Evolutionary conservation across 2,329 filamentous ascomycete genomes (phyloP).

Genomic region (Phialophora tarda): DNA sequence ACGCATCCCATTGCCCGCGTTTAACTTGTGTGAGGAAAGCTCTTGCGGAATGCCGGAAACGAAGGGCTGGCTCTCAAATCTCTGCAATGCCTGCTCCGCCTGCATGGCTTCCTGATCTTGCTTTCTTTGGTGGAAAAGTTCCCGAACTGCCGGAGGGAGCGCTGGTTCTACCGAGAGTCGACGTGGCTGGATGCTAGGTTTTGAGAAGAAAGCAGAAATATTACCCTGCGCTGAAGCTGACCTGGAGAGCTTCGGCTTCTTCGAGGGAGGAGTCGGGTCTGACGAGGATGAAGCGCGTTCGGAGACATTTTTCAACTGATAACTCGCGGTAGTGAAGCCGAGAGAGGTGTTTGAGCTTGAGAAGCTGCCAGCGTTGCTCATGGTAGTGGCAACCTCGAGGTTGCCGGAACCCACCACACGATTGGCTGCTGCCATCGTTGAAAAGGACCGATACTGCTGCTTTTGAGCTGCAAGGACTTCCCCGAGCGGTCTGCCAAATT

Average conservation of each 20-base stretch:
- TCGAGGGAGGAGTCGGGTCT: conserved; percentile 43
- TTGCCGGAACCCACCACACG: background rate
- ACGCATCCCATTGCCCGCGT: conserved; percentile 19
- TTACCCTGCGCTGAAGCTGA: conserved; percentile 56
- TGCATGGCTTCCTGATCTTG: background rate
- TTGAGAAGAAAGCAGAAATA: conserved; percentile 57
- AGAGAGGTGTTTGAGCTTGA: conserved; percentile 46
- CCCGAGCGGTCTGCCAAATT: conserved; percentile 28
- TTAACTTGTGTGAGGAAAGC: conserved; percentile 30
- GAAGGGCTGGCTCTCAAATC: background rate
- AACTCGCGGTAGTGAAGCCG: conserved; percentile 67
- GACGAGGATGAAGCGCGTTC: conserved; percentile 33
- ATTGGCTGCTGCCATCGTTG: conserved; percentile 2
- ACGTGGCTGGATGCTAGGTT: conserved; percentile 10
- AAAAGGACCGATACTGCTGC: conserved; percentile 3
- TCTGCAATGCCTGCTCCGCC: background rate
- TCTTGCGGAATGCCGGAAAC: conserved; percentile 21
- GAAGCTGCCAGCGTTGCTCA: conserved; percentile 58
- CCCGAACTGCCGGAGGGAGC: background rate
- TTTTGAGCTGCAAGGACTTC: conserved; percentile 23
- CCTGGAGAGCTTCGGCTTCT: conserved; percentile 46
- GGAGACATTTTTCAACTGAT: conserved; percentile 53
- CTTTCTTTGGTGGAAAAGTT: background rate
- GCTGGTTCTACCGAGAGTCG: conserved; percentile 7
- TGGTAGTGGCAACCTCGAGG: conserved; percentile 63